Base-by-base conservation (phyloP, 2,329 filamentous ascomycete species). In the Thermothelomyces thermophilus region DNA sequence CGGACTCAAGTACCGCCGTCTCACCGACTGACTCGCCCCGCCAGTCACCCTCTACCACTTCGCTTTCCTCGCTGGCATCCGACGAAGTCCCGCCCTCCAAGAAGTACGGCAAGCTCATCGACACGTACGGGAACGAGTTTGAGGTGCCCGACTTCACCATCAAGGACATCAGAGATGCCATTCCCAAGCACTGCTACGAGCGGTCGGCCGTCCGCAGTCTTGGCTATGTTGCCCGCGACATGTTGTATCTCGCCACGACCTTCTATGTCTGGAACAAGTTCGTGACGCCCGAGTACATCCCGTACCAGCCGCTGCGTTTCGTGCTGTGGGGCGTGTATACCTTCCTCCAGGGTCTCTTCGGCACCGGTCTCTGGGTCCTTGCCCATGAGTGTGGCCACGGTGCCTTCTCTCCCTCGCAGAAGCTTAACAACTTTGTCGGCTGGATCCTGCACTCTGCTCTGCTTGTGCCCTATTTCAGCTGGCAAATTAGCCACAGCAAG, bases 401-500 rank as follows among this genome's bases (percentile, higher is more conserved):
- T 69, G 85, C 93, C 54, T 97, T 98, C 76, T 97, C 93, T 37
- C 75, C 87, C n/a, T 96, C 87, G 63, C 91, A 87, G 74, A 73
- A 82, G 10, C 71, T 96, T 66, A 97, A 97, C 74, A 90, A 97
- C 70, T 26, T 87, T 22, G 89, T 93, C 51, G 91, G 91, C 63
- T 96, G 88, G 87, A 69, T 95, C 66, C 81, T 88, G 24, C 64
- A 66, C 58, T 65, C 63, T 9, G 40, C 58, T 13, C 59, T 66
- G 19, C 56, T 66, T 50, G 91, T 98, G 42, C 93, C 93, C 19
- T 98, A 97, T 76, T 98, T 96, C 76, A 95, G 89, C 67, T 98
- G 93, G 93, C 95, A 98, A 75, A 90, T 97, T 72, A 95, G 90
- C 59, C 93, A 98, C 75, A 87, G 89, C 75, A 95, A 95, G 82